A percentile compares a stretch with the other conserved stretches of the same genome.
These are phyloP conservation scores for Linum usitatissimum DNA, from an alignment of 345 rosid species.

Conservation along the genomic window DNA sequence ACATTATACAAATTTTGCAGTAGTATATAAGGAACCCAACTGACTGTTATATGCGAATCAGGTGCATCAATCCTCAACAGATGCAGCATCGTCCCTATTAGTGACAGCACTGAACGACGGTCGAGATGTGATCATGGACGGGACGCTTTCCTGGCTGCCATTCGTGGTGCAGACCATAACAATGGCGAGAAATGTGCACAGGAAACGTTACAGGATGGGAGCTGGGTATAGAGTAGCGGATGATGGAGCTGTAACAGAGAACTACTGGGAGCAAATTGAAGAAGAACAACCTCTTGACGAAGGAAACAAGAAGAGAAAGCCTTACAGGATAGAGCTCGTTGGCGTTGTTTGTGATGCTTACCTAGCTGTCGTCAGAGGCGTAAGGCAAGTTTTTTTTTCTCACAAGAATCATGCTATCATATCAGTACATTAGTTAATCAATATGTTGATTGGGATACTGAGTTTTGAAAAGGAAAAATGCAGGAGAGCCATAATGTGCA, in stretches of 20 bases:
- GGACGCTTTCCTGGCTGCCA: slow-evolving; percentile 87
- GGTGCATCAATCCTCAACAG: slow-evolving; percentile 87
- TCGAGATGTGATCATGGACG: slow-evolving; percentile 93
- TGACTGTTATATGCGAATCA: slow-evolving; percentile 7
- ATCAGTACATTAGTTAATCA: not conserved
- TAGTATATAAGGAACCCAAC: not conserved
- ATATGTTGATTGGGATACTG: slow-evolving; percentile 3
- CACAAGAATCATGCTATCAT: not conserved
- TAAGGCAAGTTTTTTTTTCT: slow-evolving; percentile 34
- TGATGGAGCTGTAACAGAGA: slow-evolving; percentile 53
- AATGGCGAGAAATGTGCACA: slow-evolving; percentile 83
- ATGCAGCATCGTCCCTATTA: slow-evolving; percentile 77
- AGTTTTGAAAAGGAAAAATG: not conserved
- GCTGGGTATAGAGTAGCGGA: slow-evolving; percentile 53
- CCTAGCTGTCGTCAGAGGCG: slow-evolving; percentile 79
- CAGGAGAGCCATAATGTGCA: slow-evolving; percentile 75
- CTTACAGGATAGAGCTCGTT: slow-evolving; percentile 68
- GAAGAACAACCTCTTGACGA: slow-evolving; percentile 27
- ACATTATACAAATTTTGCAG: not conserved
- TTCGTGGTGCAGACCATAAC: slow-evolving; percentile 73
- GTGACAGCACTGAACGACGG: slow-evolving; percentile 94
- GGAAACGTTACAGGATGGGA: slow-evolving; percentile 65
- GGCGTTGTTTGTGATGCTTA: slow-evolving; percentile 93
- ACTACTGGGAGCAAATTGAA: slow-evolving; percentile 60
- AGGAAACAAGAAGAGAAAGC: slow-evolving; percentile 31